phyloP scores from a whole-genome alignment of 164 flowering plant genomes.

The Aristolochia fimbriata region DNA sequence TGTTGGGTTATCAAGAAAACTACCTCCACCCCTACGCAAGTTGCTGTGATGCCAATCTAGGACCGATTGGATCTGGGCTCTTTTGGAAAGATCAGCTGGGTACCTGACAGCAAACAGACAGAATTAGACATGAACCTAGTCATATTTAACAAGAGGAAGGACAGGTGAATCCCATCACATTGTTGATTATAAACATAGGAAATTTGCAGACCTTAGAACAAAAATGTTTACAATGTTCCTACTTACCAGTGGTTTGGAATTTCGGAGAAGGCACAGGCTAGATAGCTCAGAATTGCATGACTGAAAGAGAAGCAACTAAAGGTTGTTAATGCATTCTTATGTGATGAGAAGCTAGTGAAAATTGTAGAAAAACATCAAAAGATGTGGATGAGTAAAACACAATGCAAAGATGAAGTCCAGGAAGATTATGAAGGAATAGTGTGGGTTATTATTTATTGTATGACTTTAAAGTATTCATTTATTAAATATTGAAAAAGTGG shows the following conservation, averaged over 20 bases:
- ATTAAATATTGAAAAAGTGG: too few species aligned
- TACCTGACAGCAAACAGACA: slow-evolving; percentile 38
- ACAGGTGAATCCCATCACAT: too few species aligned
- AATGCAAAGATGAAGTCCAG: too few species aligned
- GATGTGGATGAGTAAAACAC: too few species aligned
- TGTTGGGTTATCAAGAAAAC: not conserved
- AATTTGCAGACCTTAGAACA: too few species aligned
- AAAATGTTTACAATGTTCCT: not conserved
- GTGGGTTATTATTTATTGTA: too few species aligned
- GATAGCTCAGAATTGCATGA: slow-evolving; percentile 82
- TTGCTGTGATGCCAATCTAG: slow-evolving; percentile 93
- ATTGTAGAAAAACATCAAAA: too few species aligned
- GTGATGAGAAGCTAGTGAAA: not conserved
- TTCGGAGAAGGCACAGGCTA: slow-evolving; percentile 74
- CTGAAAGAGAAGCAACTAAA: slow-evolving; percentile 29
- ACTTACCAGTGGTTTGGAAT: slow-evolving; percentile 83
- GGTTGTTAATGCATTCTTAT: not conserved
- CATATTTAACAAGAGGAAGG: too few species aligned
- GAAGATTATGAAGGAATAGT: too few species aligned
- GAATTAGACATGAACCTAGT: too few species aligned
- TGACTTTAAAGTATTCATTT: too few species aligned
- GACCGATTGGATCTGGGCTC: slow-evolving; percentile 73
- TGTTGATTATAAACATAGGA: too few species aligned
- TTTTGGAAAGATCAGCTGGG: slow-evolving; percentile 66
- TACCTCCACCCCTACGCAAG: slow-evolving; percentile 76